phyloP scores from a whole-genome alignment of 495 filamentous ascomycete species.

The Viridothelium virens region DNA sequence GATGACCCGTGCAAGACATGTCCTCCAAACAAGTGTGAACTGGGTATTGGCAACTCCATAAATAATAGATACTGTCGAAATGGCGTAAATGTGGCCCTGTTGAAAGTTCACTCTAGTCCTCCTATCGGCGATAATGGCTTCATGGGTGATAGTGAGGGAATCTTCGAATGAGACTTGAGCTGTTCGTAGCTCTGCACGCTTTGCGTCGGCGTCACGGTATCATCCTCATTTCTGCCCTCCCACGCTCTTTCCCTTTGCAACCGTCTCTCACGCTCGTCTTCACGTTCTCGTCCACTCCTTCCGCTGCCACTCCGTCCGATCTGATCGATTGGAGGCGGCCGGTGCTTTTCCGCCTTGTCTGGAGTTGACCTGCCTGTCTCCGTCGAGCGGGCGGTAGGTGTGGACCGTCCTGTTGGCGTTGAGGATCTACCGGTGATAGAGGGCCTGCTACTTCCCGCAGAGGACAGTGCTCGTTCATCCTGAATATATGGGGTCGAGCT shows the following conservation, averaged over 20 bases:
- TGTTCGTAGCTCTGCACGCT: slow-evolving; percentile 11
- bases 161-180: slow-evolving; percentile 5
- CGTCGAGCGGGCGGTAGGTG: neutral
- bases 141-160: slow-evolving; percentile 53
- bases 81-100: neutral
- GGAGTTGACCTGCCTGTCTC: neutral
- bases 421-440: slow-evolving; percentile 21
- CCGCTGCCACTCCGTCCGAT: neutral
- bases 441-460: slow-evolving; percentile 23
- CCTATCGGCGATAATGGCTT: slow-evolving; percentile 62
- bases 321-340: slow-evolving; percentile 13
- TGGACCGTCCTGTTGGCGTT: neutral
- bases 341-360: slow-evolving; percentile 2
- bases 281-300: neutral
- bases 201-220: slow-evolving; percentile 26
- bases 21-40: neutral
- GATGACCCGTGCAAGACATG: neutral
- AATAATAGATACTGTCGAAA: slow-evolving; percentile 4
- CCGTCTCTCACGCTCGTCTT: slow-evolving; percentile 4
- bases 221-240: slow-evolving; percentile 24
- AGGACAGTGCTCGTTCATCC: slow-evolving; percentile 23
- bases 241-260: neutral
- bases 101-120: slow-evolving; percentile 10
- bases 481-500: slow-evolving; percentile 7
- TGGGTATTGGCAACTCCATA: slow-evolving; percentile 1